Evolutionary conservation across 345 rosid genomes (phyloP).

Genomic region (Aegle marmelos): DNA sequence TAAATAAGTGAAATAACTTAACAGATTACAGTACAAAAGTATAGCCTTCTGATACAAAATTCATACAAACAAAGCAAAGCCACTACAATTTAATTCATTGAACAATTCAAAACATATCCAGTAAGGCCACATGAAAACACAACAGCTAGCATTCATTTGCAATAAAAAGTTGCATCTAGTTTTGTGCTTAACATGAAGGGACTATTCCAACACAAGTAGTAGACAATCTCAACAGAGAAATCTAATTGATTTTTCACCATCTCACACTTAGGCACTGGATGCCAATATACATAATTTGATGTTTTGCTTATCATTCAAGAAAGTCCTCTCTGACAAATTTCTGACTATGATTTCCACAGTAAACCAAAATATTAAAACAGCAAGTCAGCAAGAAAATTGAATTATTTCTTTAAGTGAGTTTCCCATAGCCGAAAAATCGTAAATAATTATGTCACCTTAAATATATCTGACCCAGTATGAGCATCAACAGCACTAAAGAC

Average conservation of each 20-base stretch:
- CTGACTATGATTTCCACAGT: not conserved
- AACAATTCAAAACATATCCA: not conserved
- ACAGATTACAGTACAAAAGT: not conserved
- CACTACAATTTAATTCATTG: not conserved
- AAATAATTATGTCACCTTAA: constrained; percentile 49
- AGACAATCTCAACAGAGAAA: not conserved
- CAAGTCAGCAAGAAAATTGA: not conserved
- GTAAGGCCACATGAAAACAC: not conserved
- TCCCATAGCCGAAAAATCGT: not conserved
- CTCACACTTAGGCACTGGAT: not conserved
- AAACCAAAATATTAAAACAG: not conserved
- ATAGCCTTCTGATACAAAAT: constrained; percentile 2
- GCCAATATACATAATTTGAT: not conserved
- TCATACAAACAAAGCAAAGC: not conserved
- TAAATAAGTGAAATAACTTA: not conserved
- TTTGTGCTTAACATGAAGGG: not conserved
- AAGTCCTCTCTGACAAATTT: not conserved
- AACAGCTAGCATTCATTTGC: not conserved
- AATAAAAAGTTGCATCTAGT: not conserved
- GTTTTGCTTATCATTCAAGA: not conserved
- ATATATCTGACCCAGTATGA: constrained; percentile 89
- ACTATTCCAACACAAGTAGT: not conserved
- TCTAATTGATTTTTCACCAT: not conserved
- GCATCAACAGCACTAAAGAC: constrained; percentile 98
- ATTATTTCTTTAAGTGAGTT: not conserved